Evolutionary conservation across 1,139 yeast species (phyloP).

Genomic region (Hyphopichia burtonii): DNA sequence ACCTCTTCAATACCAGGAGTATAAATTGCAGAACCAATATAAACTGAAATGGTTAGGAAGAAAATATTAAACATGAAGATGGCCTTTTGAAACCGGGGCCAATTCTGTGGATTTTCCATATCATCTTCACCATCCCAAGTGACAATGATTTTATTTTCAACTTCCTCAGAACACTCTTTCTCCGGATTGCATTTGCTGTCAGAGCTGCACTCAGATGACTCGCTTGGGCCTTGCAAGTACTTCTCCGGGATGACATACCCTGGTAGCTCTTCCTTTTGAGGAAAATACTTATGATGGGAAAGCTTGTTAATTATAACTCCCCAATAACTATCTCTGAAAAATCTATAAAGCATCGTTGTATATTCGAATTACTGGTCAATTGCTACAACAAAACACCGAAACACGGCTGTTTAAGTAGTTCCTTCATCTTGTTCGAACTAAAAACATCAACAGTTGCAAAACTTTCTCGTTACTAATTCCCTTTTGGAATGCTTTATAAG

Average conservation of each 20-base stretch:
- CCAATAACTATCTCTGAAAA: conserved; percentile 27
- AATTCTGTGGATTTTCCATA: conserved; percentile 35
- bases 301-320: conserved; percentile 29
- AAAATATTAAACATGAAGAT: conserved; percentile 17
- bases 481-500: too few species aligned
- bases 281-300: conserved; percentile 23
- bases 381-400: too few species aligned
- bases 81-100: conserved; percentile 29
- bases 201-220: too few species aligned
- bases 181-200: too few species aligned
- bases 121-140: conserved; percentile 35
- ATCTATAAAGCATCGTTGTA: conserved; percentile 5
- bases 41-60: conserved; percentile 22
- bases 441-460: too few species aligned
- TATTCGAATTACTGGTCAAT: too few species aligned
- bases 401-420: too few species aligned
- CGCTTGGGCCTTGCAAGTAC: conserved; percentile 12
- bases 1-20: conserved; percentile 33
- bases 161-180: conserved; percentile 1
- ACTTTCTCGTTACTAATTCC: too few species aligned
- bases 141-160: conserved; percentile 8
- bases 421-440: too few species aligned
- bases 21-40: conserved; percentile 29
- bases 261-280: conserved; percentile 27
- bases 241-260: conserved; percentile 33